Conservation (phyloP, 2,329 filamentous ascomycete species). For the Xylariaceae sp. region DNA sequence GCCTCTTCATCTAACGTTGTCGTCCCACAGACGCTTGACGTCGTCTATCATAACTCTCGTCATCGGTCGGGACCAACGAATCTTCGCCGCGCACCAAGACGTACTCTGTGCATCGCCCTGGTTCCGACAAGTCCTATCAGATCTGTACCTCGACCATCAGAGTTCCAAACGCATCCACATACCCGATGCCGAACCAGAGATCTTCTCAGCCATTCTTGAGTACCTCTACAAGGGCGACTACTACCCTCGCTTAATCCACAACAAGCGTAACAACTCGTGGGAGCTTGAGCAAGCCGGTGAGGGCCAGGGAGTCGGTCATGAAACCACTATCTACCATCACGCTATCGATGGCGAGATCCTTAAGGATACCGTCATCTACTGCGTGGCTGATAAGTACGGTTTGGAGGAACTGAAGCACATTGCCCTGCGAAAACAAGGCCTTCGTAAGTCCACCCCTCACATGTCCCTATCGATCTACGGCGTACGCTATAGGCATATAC, state of each 20-base stretch:
- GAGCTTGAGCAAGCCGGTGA: constrained; percentile 62
- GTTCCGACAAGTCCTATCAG: constrained; percentile 62
- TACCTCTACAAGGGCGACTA: constrained; percentile 95
- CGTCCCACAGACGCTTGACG: constrained; percentile 44
- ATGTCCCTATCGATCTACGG: background rate
- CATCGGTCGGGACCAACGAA: constrained; percentile 73
- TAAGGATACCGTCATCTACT: constrained; percentile 89
- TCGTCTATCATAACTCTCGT: constrained; percentile 74
- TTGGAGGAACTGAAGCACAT: constrained; percentile 80
- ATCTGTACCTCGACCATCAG: constrained; percentile 55
- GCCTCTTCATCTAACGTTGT: constrained; percentile 12
- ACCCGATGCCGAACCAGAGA: constrained; percentile 80
- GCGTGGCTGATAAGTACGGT: constrained; percentile 77
- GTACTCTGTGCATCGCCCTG: constrained; percentile 73
- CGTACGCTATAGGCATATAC: background rate
- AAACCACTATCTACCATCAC: constrained; percentile 65
- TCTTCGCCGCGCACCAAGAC: constrained; percentile 89
- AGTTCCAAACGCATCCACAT: constrained; percentile 68
- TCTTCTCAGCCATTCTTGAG: constrained; percentile 85
- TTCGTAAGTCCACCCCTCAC: constrained; percentile 50
- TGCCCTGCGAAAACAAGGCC: constrained; percentile 80
- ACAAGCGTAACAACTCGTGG: constrained; percentile 76
- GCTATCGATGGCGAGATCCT: constrained; percentile 63
- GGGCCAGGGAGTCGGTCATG: constrained; percentile 48
- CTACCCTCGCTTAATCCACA: constrained; percentile 74